These are phyloP conservation scores for Chenopodium suecicum DNA, from an alignment of 148 eudicot genomes.

Conservation along the genomic window DNA sequence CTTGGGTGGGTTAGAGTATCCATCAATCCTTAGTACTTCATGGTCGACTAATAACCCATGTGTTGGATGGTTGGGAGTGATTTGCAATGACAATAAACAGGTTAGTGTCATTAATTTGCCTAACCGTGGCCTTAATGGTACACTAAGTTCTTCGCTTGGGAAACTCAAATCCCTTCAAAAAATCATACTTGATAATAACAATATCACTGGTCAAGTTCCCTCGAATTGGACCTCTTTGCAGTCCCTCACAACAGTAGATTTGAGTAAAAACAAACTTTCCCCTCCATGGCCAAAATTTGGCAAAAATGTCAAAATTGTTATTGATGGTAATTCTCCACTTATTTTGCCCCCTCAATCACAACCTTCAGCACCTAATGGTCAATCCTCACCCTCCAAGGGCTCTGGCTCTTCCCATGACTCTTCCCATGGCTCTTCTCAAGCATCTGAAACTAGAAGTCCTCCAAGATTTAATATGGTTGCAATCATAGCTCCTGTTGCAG, in stretches of 20 bases:
- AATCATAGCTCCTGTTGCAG: slow-evolving; percentile 56
- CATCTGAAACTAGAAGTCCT: slow-evolving; percentile 19
- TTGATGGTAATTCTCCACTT: slow-evolving; percentile 49
- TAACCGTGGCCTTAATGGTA: slow-evolving; percentile 63
- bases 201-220: slow-evolving; percentile 67
- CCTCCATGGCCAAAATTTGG: slow-evolving; percentile 73
- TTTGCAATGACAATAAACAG: slow-evolving; percentile 49
- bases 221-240: slow-evolving; percentile 66
- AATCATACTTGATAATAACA: slow-evolving; percentile 62
- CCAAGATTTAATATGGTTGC: slow-evolving; percentile 46
- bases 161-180: slow-evolving; percentile 53
- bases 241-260: slow-evolving; percentile 57
- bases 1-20: slow-evolving; percentile 68
- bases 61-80: slow-evolving; percentile 77
- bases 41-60: slow-evolving; percentile 89
- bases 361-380: slow-evolving; percentile 24
- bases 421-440: slow-evolving; percentile 14
- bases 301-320: slow-evolving; percentile 41
- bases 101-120: slow-evolving; percentile 67
- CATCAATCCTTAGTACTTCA: slow-evolving; percentile 60
- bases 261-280: slow-evolving; percentile 72
- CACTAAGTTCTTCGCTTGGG: slow-evolving; percentile 71
- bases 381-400: slow-evolving; percentile 30
- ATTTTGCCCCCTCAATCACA: slow-evolving; percentile 36
- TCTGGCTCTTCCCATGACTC: slow-evolving; percentile 12